These are phyloP conservation scores for Xylaria intraflava DNA, from an alignment of 495 filamentous ascomycete species.

Conservation along the genomic window DNA sequence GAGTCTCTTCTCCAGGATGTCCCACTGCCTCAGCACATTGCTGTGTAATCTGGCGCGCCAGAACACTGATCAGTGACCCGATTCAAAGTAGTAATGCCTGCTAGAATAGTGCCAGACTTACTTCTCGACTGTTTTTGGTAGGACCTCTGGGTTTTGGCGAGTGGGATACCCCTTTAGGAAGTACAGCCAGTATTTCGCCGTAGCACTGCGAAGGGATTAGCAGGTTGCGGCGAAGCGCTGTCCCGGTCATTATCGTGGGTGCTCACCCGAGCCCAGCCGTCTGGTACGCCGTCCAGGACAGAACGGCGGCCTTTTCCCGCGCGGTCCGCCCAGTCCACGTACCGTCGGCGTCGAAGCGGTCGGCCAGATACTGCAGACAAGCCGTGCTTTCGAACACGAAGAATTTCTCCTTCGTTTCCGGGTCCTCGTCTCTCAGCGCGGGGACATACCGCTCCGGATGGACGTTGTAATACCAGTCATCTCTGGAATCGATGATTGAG, in stretches of 20 bases:
- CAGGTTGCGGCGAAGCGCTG: neutral
- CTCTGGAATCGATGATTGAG: constrained; percentile 21
- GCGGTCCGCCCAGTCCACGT: constrained; percentile 15
- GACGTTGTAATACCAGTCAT: constrained; percentile 17
- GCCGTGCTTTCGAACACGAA: constrained; percentile 26
- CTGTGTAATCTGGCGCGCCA: constrained; percentile 6
- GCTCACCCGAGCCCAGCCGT: constrained; percentile 9
- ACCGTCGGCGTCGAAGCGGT: constrained; percentile 15
- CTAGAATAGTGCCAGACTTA: neutral
- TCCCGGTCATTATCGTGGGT: neutral
- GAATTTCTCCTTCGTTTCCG: constrained; percentile 12
- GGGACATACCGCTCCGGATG: constrained; percentile 16
- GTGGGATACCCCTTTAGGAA: constrained; percentile 11
- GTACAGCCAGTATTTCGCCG: constrained; percentile 16
- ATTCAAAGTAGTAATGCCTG: neutral
- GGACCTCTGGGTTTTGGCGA: neutral
- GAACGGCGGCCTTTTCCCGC: constrained; percentile 6
- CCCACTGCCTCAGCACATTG: constrained; percentile 10
- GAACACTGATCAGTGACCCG: too few species aligned
- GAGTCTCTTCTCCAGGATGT: constrained; percentile 9
- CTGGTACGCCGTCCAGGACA: constrained; percentile 14
- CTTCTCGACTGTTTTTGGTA: constrained; percentile 10
- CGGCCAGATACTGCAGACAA: constrained; percentile 25
- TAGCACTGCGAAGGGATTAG: neutral
- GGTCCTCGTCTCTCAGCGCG: constrained; percentile 16